phyloP scores from a whole-genome alignment of 768 basidiomycete species.

The Dioszegia hungarica region DNA sequence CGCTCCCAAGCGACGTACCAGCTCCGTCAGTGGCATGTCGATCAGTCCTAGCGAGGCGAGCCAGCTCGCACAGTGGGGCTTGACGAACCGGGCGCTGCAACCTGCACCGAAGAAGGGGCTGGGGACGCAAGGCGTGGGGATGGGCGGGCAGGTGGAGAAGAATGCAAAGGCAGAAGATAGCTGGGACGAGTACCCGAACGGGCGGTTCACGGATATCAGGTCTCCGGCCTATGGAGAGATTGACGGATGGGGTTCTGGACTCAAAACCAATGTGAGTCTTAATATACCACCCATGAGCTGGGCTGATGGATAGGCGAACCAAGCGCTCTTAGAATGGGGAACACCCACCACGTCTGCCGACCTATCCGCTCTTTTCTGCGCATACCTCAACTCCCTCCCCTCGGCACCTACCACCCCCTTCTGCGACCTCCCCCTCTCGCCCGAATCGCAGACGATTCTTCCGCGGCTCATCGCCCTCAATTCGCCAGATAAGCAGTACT shows the following conservation, averaged over 20 bases:
- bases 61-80: slow-evolving; percentile 42
- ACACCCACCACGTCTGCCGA: slow-evolving; percentile 63
- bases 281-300: neutral
- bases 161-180: slow-evolving; percentile 38
- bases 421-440: slow-evolving; percentile 71
- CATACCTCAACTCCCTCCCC: slow-evolving; percentile 67
- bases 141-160: slow-evolving; percentile 19
- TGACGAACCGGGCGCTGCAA: slow-evolving; percentile 34
- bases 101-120: slow-evolving; percentile 35
- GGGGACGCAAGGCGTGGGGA: slow-evolving; percentile 8
- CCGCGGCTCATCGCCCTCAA: slow-evolving; percentile 72
- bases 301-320: slow-evolving; percentile 55
- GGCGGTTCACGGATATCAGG: slow-evolving; percentile 49
- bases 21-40: slow-evolving; percentile 38
- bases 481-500: slow-evolving; percentile 62
- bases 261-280: slow-evolving; percentile 48
- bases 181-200: slow-evolving; percentile 51
- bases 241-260: slow-evolving; percentile 49
- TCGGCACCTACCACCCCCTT: slow-evolving; percentile 77
- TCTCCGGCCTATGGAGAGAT: slow-evolving; percentile 51
- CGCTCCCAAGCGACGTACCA: neutral
- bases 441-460: slow-evolving; percentile 77
- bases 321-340: slow-evolving; percentile 70
- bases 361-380: slow-evolving; percentile 71
- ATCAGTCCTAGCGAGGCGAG: slow-evolving; percentile 52